Evolutionary conservation across 2,329 filamentous ascomycete genomes (phyloP).

Genomic region (Fusarium sp.): DNA sequence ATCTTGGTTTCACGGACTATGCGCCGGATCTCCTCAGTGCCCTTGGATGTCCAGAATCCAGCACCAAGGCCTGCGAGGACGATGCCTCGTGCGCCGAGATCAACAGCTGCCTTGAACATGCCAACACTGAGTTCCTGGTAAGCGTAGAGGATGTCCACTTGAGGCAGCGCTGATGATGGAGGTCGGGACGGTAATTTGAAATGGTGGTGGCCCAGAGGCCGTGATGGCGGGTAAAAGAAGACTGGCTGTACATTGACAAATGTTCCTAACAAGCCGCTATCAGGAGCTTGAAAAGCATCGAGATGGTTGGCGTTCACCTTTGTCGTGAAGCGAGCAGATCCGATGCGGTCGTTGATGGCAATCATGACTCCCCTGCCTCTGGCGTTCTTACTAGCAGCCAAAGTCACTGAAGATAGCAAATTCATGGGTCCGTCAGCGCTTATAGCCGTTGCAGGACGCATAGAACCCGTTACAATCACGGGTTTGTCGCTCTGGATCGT

Average conservation of each 20-base stretch:
- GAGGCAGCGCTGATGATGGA: slow-evolving; percentile 52
- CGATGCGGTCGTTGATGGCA: slow-evolving; percentile 70
- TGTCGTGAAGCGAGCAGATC: slow-evolving; percentile 64
- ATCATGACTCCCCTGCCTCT: slow-evolving; percentile 65
- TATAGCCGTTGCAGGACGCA: slow-evolving; percentile 70
- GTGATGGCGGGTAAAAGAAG: slow-evolving; percentile 66
- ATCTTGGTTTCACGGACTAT: slow-evolving; percentile 56
- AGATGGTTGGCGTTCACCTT: slow-evolving; percentile 71
- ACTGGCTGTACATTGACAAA: slow-evolving; percentile 67
- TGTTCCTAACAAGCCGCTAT: slow-evolving; percentile 66
- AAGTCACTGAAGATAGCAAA: slow-evolving; percentile 66
- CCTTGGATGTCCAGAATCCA: slow-evolving; percentile 57
- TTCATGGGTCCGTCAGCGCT: slow-evolving; percentile 72
- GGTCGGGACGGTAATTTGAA: slow-evolving; percentile 49
- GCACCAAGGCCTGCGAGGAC: slow-evolving; percentile 66
- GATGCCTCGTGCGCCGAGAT: slow-evolving; percentile 61
- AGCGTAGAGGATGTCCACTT: slow-evolving; percentile 65
- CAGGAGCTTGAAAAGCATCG: slow-evolving; percentile 68
- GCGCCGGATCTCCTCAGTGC: slow-evolving; percentile 52
- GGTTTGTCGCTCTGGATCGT: slow-evolving; percentile 67
- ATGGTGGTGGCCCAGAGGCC: slow-evolving; percentile 57
- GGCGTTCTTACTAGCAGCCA: slow-evolving; percentile 59
- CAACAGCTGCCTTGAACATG: slow-evolving; percentile 59
- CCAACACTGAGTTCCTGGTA: slow-evolving; percentile 62
- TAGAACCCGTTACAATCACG: slow-evolving; percentile 68